A percentile compares a stretch with the other conserved stretches of the same genome.
Conservation (phyloP, 2,329 filamentous ascomycete species). For the Drechslerella stenobrocha region DNA sequence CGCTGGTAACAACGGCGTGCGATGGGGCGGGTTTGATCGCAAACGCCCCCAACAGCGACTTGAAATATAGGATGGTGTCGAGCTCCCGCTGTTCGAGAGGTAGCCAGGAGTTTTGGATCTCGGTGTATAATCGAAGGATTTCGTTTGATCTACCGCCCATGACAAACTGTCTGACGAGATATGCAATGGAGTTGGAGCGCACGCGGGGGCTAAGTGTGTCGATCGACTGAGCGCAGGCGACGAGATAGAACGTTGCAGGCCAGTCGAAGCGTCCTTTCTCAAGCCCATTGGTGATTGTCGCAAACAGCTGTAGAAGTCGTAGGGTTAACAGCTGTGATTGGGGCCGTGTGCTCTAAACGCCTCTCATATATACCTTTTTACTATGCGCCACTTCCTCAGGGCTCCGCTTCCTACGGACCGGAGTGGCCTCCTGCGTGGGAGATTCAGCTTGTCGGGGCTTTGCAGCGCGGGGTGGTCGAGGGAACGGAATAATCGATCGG, state of each 20-base stretch:
- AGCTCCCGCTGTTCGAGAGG: conserved; percentile 35
- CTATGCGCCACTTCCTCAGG: conserved; percentile 1
- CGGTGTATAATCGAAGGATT: conserved; percentile 27
- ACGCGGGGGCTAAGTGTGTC: conserved; percentile 16
- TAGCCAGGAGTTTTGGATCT: conserved; percentile 45
- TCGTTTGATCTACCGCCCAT: conserved; percentile 14
- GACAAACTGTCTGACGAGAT: conserved; percentile 33
- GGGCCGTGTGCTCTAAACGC: neutral
- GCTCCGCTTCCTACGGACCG: neutral
- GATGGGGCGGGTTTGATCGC: conserved; percentile 9
- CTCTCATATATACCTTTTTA: conserved; percentile 8
- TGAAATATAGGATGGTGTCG: conserved; percentile 29
- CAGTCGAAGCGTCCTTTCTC: conserved; percentile 25
- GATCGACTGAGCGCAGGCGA: conserved; percentile 14
- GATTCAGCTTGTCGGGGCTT: too few relatives aligned
- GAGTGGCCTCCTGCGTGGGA: too few relatives aligned
- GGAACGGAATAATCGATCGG: too few relatives aligned
- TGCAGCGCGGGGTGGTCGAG: too few relatives aligned
- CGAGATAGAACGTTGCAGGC: conserved; percentile 37
- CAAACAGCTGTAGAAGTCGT: conserved; percentile 24
- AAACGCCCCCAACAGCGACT: conserved; percentile 14
- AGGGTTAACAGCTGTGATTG: neutral
- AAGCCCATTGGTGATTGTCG: conserved; percentile 22
- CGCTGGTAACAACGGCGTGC: conserved; percentile 1
- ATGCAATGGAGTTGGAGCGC: conserved; percentile 23